Percentiles rank a stretch among this genome's conserved stretches.
These are phyloP conservation scores for Podaxis sp. DNA, from an alignment of 768 basidiomycete genomes.

Conservation along the genomic window DNA sequence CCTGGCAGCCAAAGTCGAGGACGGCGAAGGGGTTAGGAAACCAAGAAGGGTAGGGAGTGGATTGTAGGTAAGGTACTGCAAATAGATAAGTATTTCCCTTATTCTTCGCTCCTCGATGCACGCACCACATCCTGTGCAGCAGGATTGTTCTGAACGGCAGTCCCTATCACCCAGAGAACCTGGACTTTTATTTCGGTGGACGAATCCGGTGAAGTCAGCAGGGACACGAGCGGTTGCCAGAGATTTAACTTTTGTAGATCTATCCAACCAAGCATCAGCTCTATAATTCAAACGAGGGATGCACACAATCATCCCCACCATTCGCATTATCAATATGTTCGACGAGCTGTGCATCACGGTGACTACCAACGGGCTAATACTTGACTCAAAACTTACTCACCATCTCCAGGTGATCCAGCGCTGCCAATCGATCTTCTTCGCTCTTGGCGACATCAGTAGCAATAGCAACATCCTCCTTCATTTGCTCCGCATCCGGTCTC, in stretches of 20 bases:
- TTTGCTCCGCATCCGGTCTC: slow-evolving; percentile 75
- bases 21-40: slow-evolving; percentile 53
- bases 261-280: slow-evolving; percentile 24
- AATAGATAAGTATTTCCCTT: slow-evolving; percentile 1
- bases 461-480: slow-evolving; percentile 75
- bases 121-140: slow-evolving; percentile 74
- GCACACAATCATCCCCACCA: slow-evolving; percentile 38
- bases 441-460: slow-evolving; percentile 56
- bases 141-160: slow-evolving; percentile 89
- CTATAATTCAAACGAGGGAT: slow-evolving; percentile 5
- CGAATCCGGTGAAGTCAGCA: slow-evolving; percentile 55
- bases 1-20: slow-evolving; percentile 52
- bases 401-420: slow-evolving; percentile 88
- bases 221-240: slow-evolving; percentile 72
- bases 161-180: slow-evolving; percentile 85
- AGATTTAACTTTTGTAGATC: slow-evolving; percentile 76
- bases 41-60: slow-evolving; percentile 66
- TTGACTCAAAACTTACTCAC: slow-evolving; percentile 36
- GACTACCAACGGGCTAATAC: neutral
- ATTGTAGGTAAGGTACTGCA: slow-evolving; percentile 60
- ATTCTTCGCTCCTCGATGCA: slow-evolving; percentile 13
- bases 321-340: slow-evolving; percentile 93
- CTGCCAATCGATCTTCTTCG: slow-evolving; percentile 61
- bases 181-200: slow-evolving; percentile 65
- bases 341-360: slow-evolving; percentile 52